Base-by-base conservation (phyloP, 257 asterid genomes). In the Penstemon newberryi region DNA sequence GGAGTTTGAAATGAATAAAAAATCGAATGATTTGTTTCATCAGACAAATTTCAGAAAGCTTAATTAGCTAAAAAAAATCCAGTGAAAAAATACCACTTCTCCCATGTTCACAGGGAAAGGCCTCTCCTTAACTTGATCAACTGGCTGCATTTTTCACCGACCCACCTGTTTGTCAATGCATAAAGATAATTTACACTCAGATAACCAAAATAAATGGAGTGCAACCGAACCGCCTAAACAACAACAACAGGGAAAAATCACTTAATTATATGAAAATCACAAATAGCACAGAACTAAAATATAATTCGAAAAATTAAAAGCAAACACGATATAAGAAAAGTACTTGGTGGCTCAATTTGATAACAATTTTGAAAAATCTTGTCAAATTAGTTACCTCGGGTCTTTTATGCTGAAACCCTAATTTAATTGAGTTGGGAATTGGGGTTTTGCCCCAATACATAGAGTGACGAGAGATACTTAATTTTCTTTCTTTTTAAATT, bases 101-200 rank as follows among this genome's bases (percentile, higher is more conserved):
- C 75, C 83, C 71, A 60, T 69, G 41, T 56, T 82, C 77, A 77
- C 71, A 38, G 78, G 73, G 15, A 43, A 36, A 11, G 70, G 68
- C 75, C 66, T 73, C 46, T 76, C 87, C 77, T 76, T 82, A 47
- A 59, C 70, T 79, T 76, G 87, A 71, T 71, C 87, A 65, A 79
- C 69, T 66, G 73, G 82, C 66, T 78, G 82, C 84, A 82, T 82
- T 67, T 75, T 25, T 42, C 70, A 52, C 76, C 57, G 62, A 73
- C 11, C 39, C 60, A 60, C 70, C 80, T 59, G 65, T 70, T 49
- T 41, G 51, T 36, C 65, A 78, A 18, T 60, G 63, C 77, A 54
- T 12, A 54, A 15, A 56, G 50, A 5, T 4, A 60, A 60, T 65
- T 40, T 51, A 58, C 19, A 46, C 3, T 38, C 25, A 45, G 18